Percentiles rank a stretch among this genome's conserved stretches.
Evolutionary conservation across 768 basidiomycete species (phyloP).

Genomic region (Amanita fuliginea): DNA sequence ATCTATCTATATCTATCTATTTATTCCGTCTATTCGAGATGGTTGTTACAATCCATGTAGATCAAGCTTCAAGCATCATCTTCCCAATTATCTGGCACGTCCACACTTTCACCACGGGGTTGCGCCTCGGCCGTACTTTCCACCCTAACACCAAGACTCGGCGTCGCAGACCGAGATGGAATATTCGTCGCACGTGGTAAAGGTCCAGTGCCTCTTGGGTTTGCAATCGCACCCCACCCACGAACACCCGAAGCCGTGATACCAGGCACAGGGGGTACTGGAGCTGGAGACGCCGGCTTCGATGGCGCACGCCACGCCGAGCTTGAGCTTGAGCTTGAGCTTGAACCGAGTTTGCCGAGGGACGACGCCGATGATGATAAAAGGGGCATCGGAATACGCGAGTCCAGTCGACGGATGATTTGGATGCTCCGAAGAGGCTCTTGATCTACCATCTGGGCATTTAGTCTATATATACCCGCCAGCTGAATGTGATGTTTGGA

Average conservation of each 20-base stretch:
- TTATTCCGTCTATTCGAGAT: no score
- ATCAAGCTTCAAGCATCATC: slow-evolving; percentile 22
- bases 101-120: slow-evolving; percentile 2
- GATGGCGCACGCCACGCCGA: slow-evolving; percentile 1
- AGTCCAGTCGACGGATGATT: slow-evolving; percentile 72
- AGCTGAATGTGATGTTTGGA: slow-evolving; percentile 32
- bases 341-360: slow-evolving; percentile 55
- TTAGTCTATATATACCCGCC: slow-evolving; percentile 71
- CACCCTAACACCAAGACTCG: neutral
- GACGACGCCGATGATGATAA: slow-evolving; percentile 40
- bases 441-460: slow-evolving; percentile 80
- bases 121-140: slow-evolving; percentile 5
- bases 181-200: neutral
- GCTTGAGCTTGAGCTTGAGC: neutral
- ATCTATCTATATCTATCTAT: no score
- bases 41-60: no score
- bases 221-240: slow-evolving; percentile 5
- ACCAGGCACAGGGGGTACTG: neutral
- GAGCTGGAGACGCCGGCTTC: neutral
- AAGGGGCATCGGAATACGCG: slow-evolving; percentile 62
- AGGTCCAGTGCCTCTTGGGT: neutral
- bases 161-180: neutral
- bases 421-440: slow-evolving; percentile 85
- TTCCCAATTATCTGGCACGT: slow-evolving; percentile 25
- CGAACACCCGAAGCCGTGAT: slow-evolving; percentile 3